phyloP scores from a whole-genome alignment of 2,329 filamentous ascomycete species.

The Cylindrodendrum hubeiense region DNA sequence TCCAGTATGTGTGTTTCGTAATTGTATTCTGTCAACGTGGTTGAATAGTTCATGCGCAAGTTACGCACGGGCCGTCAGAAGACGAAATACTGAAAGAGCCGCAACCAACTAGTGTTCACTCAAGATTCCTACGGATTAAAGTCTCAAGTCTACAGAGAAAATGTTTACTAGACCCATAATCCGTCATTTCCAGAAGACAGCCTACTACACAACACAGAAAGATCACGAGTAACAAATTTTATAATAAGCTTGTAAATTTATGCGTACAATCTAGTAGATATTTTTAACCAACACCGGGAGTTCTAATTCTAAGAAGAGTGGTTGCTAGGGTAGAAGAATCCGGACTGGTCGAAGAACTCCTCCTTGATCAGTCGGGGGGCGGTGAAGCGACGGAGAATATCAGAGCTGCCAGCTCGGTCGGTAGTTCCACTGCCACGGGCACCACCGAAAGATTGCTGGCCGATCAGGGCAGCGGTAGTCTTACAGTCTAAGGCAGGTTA shows the following conservation, averaged over 20 bases:
- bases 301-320: slow-evolving; percentile 44
- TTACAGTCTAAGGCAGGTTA: slow-evolving; percentile 57
- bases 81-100: too few species aligned
- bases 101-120: too few species aligned
- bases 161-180: too few species aligned
- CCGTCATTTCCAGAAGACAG: too few species aligned
- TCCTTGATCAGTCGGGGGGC: slow-evolving; percentile 66
- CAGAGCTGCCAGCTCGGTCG: slow-evolving; percentile 67
- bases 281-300: background rate
- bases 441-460: slow-evolving; percentile 68
- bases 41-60: too few species aligned
- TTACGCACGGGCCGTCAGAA: too few species aligned
- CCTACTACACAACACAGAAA: too few species aligned
- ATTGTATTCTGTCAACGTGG: too few species aligned
- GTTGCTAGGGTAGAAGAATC: slow-evolving; percentile 64
- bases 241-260: background rate
- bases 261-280: background rate
- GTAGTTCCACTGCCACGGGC: slow-evolving; percentile 66
- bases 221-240: background rate
- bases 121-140: too few species aligned
- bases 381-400: slow-evolving; percentile 63
- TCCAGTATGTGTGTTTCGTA: too few species aligned
- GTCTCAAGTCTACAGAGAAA: too few species aligned
- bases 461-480: slow-evolving; percentile 67
- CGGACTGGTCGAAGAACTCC: slow-evolving; percentile 55